Conservation (phyloP, 345 rosid genomes). For the Rhodamnia rubescens region DNA sequence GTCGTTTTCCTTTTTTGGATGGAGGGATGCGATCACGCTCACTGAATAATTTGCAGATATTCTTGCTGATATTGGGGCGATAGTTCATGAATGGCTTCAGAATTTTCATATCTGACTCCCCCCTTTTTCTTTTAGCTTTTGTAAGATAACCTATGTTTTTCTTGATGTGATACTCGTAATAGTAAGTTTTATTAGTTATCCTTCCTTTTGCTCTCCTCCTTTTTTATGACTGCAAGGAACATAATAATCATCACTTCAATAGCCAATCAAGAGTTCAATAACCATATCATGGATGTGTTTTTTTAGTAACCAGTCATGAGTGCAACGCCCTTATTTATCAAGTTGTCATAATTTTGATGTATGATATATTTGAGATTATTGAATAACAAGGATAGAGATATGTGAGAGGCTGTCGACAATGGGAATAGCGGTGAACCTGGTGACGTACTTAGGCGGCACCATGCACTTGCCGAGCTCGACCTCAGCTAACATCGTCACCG, state of each 20-base stretch:
- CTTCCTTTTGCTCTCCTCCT: background rate
- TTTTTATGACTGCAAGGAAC: background rate
- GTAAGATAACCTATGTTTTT: background rate
- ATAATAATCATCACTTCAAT: background rate
- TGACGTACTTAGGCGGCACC: conserved; percentile 46
- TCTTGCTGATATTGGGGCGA: background rate
- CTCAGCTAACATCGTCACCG: conserved; percentile 54
- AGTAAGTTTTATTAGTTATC: background rate
- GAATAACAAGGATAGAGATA: conserved; percentile 37
- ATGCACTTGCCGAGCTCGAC: conserved; percentile 51
- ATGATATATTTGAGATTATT: background rate
- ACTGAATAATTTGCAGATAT: background rate
- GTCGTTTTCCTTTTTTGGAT: background rate
- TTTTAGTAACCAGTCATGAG: background rate
- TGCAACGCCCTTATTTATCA: background rate
- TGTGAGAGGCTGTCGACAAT: conserved; percentile 60
- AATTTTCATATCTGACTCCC: background rate
- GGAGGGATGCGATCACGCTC: background rate
- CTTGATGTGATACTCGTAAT: background rate
- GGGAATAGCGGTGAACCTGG: conserved; percentile 58
- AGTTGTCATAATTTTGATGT: background rate
- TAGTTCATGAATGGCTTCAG: background rate
- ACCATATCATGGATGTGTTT: background rate
- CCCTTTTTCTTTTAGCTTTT: background rate
- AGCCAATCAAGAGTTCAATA: background rate